Percentiles rank a stretch among this genome's conserved stretches.
These are phyloP conservation scores for Arthrobotrys sinensis DNA, from an alignment of 2,329 filamentous ascomycete genomes.

Conservation along the genomic window DNA sequence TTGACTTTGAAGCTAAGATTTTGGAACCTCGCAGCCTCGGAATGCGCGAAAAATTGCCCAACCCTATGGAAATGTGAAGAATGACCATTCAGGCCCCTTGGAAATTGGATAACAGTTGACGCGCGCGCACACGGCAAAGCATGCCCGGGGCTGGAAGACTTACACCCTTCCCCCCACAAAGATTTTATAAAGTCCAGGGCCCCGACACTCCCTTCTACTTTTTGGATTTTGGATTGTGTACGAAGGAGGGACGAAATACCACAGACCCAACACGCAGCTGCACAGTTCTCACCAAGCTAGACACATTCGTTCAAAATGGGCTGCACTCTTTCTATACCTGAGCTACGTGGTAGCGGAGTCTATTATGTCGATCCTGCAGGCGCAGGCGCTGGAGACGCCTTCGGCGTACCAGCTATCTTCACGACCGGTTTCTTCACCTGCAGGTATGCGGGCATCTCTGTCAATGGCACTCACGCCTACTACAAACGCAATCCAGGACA, in stretches of 20 bases:
- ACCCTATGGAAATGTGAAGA: not conserved
- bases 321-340: conserved; percentile 35
- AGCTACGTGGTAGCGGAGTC: not conserved
- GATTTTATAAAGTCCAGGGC: not conserved
- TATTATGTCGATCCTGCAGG: conserved; percentile 37
- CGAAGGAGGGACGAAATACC: conserved; percentile 16
- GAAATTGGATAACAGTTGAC: not conserved
- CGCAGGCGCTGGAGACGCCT: conserved; percentile 21
- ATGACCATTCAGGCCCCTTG: not conserved
- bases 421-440: conserved; percentile 34
- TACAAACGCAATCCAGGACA: not conserved
- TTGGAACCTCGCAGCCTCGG: not conserved
- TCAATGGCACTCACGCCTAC: not conserved
- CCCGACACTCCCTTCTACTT: not conserved
- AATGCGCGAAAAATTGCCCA: conserved; percentile 1
- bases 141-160: not conserved
- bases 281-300: not conserved
- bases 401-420: conserved; percentile 34
- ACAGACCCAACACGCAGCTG: conserved; percentile 9
- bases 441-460: conserved; percentile 4
- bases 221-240: not conserved
- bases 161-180: not conserved
- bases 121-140: conserved; percentile 5
- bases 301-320: conserved; percentile 40
- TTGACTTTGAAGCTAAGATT: conserved; percentile 10